Evolutionary conservation across 805 yeast genomes (phyloP), one percentile per base, ranked within the genome.

Genomic region (Cyberlindnera xylosilytica): DNA sequence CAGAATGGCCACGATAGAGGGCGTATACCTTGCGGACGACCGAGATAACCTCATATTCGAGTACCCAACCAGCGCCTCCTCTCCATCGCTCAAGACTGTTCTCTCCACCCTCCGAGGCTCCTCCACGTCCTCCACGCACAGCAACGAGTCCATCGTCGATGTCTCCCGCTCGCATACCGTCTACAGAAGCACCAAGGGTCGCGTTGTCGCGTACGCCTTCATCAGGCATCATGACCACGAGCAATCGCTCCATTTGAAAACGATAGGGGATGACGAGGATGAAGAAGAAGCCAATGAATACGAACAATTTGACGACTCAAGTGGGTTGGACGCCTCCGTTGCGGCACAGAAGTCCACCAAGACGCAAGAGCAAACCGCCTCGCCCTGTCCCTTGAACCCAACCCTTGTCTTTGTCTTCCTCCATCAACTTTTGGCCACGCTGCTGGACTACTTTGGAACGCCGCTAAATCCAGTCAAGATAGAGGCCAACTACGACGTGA

Each of bases 401-500:
- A 53, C 77, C 39, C 60, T 73, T n/a, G 79, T 87, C 1, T 69
- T 71, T 45, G 72, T 72, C 19, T 75, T 85, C 43, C 60, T 81
- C 18, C 64, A 68, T 20, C 61, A 72, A 22, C 60, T 86, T 18
- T 66, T 80, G 12, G 72, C 62, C 16, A 72, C 72, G 0, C 66
- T 86, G 50, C 65, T 70, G 36, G 80, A 76, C 42, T 86, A 80
- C 60, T 82, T 87, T 47, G 73, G 72, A 15, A 52, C 60, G 3
- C 81, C 81, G 2, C 57, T 89, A 23, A 71, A 78, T 2, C 61
- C 77, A 2, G 57, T 74, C 20, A 83, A 81, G 50, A 64, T 93
- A 10, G 81, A 76, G 41, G 75, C 83, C 34, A 83, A 88, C 56
- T 74, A 73, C 50, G 95, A 88, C 55, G 78, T 85, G 2, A 63